These are phyloP conservation scores for Suhomyces maxii DNA, from an alignment of 1,139 yeast genomes.

Conservation along the genomic window DNA sequence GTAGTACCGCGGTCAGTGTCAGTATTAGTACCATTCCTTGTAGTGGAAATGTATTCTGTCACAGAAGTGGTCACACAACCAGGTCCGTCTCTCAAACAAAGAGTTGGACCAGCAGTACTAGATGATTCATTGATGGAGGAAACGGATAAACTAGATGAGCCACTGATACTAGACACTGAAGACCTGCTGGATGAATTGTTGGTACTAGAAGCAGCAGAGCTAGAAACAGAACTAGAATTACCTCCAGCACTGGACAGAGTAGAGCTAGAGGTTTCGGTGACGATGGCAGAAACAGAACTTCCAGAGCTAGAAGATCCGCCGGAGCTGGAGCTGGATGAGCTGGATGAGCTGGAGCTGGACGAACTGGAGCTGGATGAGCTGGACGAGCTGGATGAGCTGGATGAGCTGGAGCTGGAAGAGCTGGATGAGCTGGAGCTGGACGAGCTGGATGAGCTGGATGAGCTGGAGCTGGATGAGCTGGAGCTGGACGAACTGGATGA, in stretches of 20 bases:
- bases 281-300: background rate
- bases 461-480: too few relatives aligned
- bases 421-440: too few relatives aligned
- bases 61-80: background rate
- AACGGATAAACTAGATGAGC: constrained; percentile 7
- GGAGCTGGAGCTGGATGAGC: background rate
- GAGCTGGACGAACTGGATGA: background rate
- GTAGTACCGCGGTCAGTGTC: constrained; percentile 20
- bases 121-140: constrained; percentile 7
- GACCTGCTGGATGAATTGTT: background rate
- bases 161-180: constrained; percentile 2
- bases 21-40: constrained; percentile 10
- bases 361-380: too few relatives aligned
- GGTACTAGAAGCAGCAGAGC: background rate
- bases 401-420: background rate
- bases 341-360: too few relatives aligned
- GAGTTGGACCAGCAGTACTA: background rate
- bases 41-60: background rate
- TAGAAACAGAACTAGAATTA: background rate
- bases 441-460: too few relatives aligned
- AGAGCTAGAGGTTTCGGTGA: background rate
- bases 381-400: too few relatives aligned
- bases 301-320: constrained; percentile 1
- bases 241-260: background rate
- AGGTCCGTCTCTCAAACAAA: background rate